Conservation (phyloP, 2,329 filamentous ascomycete genomes). For the Colletotrichum gloeosporioides region DNA sequence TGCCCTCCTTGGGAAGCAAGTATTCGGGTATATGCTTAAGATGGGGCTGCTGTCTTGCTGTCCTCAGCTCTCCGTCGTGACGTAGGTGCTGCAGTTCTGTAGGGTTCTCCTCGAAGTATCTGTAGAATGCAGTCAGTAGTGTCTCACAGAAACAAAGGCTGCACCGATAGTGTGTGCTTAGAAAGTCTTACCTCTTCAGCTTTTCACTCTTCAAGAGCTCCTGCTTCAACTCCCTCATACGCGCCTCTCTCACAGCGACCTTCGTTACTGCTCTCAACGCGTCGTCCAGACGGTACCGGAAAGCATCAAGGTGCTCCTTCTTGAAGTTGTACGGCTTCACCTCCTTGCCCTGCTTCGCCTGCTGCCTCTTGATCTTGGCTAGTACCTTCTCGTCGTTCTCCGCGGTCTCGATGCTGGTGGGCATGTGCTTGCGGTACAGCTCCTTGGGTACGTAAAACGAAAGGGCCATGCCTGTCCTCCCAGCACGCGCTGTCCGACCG, state of each 20-base stretch:
- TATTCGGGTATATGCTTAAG: slow-evolving; percentile 96
- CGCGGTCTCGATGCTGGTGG: slow-evolving; percentile 76
- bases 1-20: slow-evolving; percentile 74
- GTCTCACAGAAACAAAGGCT: background rate
- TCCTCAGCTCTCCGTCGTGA: slow-evolving; percentile 87
- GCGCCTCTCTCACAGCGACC: slow-evolving; percentile 87
- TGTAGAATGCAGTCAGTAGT: slow-evolving; percentile 20
- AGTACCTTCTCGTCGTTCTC: slow-evolving; percentile 87
- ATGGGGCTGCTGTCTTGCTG: slow-evolving; percentile 85
- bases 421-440: slow-evolving; percentile 86
- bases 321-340: slow-evolving; percentile 93
- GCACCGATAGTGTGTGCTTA: background rate
- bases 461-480: slow-evolving; percentile 92
- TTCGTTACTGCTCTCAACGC: slow-evolving; percentile 89
- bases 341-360: slow-evolving; percentile 78
- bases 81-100: slow-evolving; percentile 85
- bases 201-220: slow-evolving; percentile 95
- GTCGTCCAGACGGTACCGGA: slow-evolving; percentile 94
- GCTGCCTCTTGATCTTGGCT: slow-evolving; percentile 78
- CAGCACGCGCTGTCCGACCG: slow-evolving; percentile 89
- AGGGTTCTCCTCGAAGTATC: slow-evolving; percentile 96
- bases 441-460: slow-evolving; percentile 89
- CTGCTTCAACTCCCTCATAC: slow-evolving; percentile 84
- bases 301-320: slow-evolving; percentile 91
- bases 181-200: slow-evolving; percentile 66